Conservation (phyloP, 768 basidiomycete genomes). For the Hygrophorus russula region DNA sequence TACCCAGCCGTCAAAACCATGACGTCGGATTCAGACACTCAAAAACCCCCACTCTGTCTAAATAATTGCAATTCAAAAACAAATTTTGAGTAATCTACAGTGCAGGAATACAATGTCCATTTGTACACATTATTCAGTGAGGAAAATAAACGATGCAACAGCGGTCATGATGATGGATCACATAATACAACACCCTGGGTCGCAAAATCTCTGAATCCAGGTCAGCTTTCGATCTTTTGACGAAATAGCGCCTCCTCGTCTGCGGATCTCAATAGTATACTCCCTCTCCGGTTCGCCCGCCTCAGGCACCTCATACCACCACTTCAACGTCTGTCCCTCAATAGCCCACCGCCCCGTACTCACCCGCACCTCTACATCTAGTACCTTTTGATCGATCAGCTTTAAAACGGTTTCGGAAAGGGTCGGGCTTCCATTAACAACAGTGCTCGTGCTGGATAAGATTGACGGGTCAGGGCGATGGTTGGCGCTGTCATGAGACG, state of each 20-base stretch:
- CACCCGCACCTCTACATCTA: conserved; percentile 35
- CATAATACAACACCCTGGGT: neutral
- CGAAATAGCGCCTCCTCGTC: conserved; percentile 20
- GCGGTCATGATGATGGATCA: no score
- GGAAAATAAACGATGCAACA: neutral
- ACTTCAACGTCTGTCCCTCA: conserved; percentile 37
- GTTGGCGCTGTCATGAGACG: neutral
- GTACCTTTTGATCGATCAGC: conserved; percentile 14
- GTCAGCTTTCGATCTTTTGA: conserved; percentile 1
- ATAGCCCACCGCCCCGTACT: conserved; percentile 31
- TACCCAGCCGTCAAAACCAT: neutral
- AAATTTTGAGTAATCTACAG: neutral
- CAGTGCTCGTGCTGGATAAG: neutral
- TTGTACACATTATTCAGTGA: neutral
- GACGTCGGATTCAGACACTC: neutral
- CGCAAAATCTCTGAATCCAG: neutral
- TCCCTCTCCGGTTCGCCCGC: conserved; percentile 20
- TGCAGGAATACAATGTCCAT: neutral
- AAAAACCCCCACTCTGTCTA: neutral
- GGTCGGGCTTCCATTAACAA: neutral
- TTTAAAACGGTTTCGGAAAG: neutral
- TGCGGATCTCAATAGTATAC: conserved; percentile 25
- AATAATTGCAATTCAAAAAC: neutral
- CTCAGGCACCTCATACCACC: conserved; percentile 41
- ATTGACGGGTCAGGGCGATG: conserved; percentile 1